Conservation (phyloP, 495 filamentous ascomycete genomes). For the Penicillium verhagenii region DNA sequence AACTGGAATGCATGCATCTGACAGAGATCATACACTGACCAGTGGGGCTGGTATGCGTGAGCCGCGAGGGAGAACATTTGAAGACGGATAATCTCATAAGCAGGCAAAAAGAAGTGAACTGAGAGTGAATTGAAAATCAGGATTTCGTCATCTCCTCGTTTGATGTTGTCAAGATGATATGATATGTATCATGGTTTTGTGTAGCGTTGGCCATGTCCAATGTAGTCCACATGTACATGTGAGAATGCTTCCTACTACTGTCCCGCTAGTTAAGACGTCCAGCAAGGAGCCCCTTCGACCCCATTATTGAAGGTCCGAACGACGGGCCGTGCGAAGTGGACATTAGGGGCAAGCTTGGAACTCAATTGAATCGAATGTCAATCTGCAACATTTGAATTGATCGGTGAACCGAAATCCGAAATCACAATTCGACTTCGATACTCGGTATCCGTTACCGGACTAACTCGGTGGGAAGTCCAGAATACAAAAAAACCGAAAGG, state of each 20-base stretch:
- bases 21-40: not conserved
- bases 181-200: not conserved
- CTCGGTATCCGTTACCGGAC: no score
- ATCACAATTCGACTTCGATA: no score
- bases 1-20: conserved; percentile 2
- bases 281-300: not conserved
- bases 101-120: no score
- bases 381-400: not conserved
- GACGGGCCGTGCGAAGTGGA: not conserved
- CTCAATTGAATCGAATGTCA: not conserved
- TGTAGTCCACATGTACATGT: no score
- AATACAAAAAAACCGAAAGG: not conserved
- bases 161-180: not conserved
- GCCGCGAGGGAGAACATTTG: not conserved
- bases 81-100: no score
- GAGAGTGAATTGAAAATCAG: no score
- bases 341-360: no score
- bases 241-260: no score
- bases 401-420: no score
- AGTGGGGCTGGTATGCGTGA: not conserved
- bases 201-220: not conserved
- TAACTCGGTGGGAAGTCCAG: no score
- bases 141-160: not conserved
- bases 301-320: conserved; percentile 1
- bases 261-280: not conserved